These are phyloP conservation scores for Beauveria australis DNA, from an alignment of 2,329 filamentous ascomycete genomes.

Conservation along the genomic window DNA sequence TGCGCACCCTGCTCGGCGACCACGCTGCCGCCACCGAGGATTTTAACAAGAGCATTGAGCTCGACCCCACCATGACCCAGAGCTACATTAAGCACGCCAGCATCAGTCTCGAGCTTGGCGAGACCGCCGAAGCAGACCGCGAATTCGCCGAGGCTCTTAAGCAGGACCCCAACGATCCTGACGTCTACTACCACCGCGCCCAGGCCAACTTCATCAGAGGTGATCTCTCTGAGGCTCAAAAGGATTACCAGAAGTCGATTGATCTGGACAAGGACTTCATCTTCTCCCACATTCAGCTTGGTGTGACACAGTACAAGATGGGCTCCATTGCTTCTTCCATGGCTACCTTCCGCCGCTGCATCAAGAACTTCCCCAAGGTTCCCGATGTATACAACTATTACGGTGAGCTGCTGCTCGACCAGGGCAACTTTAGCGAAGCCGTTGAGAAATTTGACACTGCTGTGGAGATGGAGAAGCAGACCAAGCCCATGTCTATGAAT, in stretches of 20 bases:
- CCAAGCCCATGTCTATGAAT: slow-evolving; percentile 92
- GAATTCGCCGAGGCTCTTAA: slow-evolving; percentile 82
- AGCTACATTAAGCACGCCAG: slow-evolving; percentile 98
- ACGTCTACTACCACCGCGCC: slow-evolving; percentile 98
- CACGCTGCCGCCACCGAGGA: slow-evolving; percentile 75
- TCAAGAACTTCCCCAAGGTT: slow-evolving; percentile 96
- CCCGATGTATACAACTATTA: slow-evolving; percentile 99
- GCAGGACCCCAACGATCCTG: slow-evolving; percentile 82
- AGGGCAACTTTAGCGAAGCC: slow-evolving; percentile 89
- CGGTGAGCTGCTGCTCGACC: slow-evolving; percentile 90
- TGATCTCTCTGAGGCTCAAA: slow-evolving; percentile 86
- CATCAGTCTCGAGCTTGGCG: slow-evolving; percentile 90
- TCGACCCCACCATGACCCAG: slow-evolving; percentile 82
- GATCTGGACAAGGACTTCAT: slow-evolving; percentile 94
- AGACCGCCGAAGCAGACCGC: slow-evolving; percentile 75
- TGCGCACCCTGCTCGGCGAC: slow-evolving; percentile 85
- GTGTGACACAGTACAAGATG: slow-evolving; percentile 99
- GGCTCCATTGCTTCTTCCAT: slow-evolving; percentile 95
- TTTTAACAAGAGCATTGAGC: slow-evolving; percentile 85
- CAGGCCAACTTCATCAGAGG: slow-evolving; percentile 97
- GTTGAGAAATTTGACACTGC: slow-evolving; percentile 97
- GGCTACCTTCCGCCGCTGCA: slow-evolving; percentile 93
- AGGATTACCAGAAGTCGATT: slow-evolving; percentile 99
- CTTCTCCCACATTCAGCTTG: slow-evolving; percentile 98
- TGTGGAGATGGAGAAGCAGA: slow-evolving; percentile 97